Percentiles rank a stretch among this genome's conserved stretches.
phyloP scores from a whole-genome alignment of 2,329 filamentous ascomycete genomes.

The Venturia carpophila region DNA sequence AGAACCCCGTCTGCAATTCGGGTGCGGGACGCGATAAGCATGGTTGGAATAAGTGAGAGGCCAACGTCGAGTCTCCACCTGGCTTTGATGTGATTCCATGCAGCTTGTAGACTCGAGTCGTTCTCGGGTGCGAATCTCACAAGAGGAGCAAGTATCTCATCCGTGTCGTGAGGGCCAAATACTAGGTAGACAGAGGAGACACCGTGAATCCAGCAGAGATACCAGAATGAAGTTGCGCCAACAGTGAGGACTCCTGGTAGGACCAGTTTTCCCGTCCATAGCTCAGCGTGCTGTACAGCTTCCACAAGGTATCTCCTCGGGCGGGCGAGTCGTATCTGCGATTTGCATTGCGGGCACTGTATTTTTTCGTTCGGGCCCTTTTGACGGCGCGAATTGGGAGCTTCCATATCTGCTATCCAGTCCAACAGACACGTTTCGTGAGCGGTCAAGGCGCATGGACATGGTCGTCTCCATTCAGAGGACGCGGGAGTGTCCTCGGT shows the following conservation, averaged over 20 bases:
- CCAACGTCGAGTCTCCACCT: constrained; percentile 50
- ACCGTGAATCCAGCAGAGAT: constrained; percentile 48
- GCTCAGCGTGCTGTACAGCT: constrained; percentile 52
- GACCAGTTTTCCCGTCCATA: constrained; percentile 50
- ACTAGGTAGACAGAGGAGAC: constrained; percentile 56
- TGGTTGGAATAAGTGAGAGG: constrained; percentile 59
- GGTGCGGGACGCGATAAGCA: constrained; percentile 60
- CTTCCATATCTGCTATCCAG: constrained; percentile 88
- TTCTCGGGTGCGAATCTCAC: constrained; percentile 25
- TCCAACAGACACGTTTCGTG: constrained; percentile 85
- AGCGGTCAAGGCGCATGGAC: constrained; percentile 80
- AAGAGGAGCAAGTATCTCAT: constrained; percentile 43
- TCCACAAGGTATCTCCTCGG: constrained; percentile 67
- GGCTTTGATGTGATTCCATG: constrained; percentile 27
- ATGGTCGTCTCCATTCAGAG: constrained; percentile 75
- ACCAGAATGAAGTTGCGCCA: constrained; percentile 39
- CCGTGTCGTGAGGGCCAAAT: constrained; percentile 56
- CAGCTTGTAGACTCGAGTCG: background rate
- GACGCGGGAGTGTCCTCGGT: constrained; percentile 55
- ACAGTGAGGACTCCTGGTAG: constrained; percentile 56
- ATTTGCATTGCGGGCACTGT: constrained; percentile 83
- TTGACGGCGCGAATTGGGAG: constrained; percentile 45
- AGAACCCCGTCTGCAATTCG: constrained; percentile 55
- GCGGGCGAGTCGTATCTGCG: constrained; percentile 66
- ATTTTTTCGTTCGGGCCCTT: constrained; percentile 50